Evolutionary conservation across 2,329 filamentous ascomycete genomes (phyloP).

Genomic region (Cytospora piceicola): DNA sequence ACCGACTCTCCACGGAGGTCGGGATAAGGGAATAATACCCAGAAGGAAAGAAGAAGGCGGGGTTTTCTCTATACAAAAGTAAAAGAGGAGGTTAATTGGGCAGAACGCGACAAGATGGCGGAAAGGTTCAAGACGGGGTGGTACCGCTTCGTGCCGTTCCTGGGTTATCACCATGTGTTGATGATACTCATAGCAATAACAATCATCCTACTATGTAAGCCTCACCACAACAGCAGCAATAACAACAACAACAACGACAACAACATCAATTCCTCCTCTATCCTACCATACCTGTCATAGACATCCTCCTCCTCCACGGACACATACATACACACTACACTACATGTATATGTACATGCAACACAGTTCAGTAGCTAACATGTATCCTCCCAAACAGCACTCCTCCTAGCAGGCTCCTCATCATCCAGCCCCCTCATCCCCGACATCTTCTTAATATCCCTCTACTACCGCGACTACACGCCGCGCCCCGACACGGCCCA

Average conservation of each 20-base stretch:
- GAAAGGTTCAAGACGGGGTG: constrained; percentile 51
- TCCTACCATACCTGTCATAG: background rate
- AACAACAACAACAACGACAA: no score
- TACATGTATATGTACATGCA: background rate
- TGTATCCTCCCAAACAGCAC: constrained; percentile 59
- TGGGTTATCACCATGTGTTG: constrained; percentile 82
- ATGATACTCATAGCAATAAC: constrained; percentile 96
- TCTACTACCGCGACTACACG: constrained; percentile 90
- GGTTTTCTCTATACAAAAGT: background rate
- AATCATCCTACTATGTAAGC: constrained; percentile 93
- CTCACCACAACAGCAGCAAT: constrained; percentile 9
- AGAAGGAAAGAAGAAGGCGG: constrained; percentile 4
- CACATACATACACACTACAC: constrained; percentile 6
- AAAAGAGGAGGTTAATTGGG: constrained; percentile 4
- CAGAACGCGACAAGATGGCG: constrained; percentile 31
- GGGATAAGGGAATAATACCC: constrained; percentile 19
- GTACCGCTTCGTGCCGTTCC: constrained; percentile 66
- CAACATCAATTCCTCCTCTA: no score
- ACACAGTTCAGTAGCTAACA: background rate
- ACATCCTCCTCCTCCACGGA: constrained; percentile 8
- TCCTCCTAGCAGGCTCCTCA: constrained; percentile 92
- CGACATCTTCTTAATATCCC: constrained; percentile 94
- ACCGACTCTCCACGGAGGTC: constrained; percentile 31
- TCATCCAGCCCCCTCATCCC: constrained; percentile 95
- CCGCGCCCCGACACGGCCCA: constrained; percentile 83